phyloP scores from a whole-genome alignment of 164 flowering plant genomes.

The Brasenia schreberi region DNA sequence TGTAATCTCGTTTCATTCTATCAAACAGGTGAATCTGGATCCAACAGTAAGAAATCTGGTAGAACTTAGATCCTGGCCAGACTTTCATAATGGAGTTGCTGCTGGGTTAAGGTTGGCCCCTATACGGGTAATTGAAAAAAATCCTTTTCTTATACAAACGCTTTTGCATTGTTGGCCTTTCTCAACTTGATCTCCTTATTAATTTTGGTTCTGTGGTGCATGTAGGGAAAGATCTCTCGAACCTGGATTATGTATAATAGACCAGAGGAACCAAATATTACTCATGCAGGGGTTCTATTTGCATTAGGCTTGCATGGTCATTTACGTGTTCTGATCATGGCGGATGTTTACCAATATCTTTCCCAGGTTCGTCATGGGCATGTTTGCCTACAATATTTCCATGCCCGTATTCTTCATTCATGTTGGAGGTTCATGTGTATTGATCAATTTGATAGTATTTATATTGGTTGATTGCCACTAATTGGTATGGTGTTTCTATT shows the following conservation, averaged over 20 bases:
- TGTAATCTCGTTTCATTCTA: too few relatives aligned
- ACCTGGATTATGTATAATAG: slow-evolving; percentile 91
- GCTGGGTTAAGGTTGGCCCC: slow-evolving; percentile 90
- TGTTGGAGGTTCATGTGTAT: too few relatives aligned
- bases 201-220: neutral
- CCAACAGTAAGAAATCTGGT: slow-evolving; percentile 72
- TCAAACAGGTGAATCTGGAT: slow-evolving; percentile 76
- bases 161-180: too few relatives aligned
- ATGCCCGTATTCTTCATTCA: too few relatives aligned
- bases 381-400: too few relatives aligned
- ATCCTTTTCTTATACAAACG: too few relatives aligned
- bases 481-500: too few relatives aligned
- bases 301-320: slow-evolving; percentile 93
- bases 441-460: too few relatives aligned
- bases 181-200: neutral
- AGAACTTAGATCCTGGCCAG: slow-evolving; percentile 92
- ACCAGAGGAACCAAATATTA: slow-evolving; percentile 68
- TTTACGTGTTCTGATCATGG: slow-evolving; percentile 54
- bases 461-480: too few relatives aligned
- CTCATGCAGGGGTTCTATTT: slow-evolving; percentile 91
- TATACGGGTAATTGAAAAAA: slow-evolving; percentile 39
- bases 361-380: slow-evolving; percentile 27
- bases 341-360: slow-evolving; percentile 73
- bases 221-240: slow-evolving; percentile 87
- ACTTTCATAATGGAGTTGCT: slow-evolving; percentile 98